Evolutionary conservation across 2,329 filamentous ascomycete genomes (phyloP), one percentile per base, ranked within the genome.

Genomic region (Xylaria arbuscula): DNA sequence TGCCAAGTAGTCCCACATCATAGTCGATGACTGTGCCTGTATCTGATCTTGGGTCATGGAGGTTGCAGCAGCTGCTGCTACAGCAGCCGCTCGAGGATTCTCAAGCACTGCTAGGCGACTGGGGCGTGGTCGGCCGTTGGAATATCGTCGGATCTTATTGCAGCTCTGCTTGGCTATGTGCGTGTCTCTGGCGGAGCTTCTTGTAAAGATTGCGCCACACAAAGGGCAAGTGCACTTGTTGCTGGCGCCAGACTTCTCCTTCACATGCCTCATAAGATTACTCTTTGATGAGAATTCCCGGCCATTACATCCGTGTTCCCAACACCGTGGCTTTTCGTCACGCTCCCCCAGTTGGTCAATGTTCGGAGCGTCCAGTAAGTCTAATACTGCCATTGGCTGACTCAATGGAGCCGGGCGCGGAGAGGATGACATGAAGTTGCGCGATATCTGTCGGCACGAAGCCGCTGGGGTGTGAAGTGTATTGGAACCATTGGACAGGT

Each of bases 101-200:
- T 72, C 73, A 54, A 76, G 63, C 38, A 75, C 65, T 34, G 74
- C 74, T 56, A 76, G 67, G 32, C 74, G 73, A 51, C 73, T 75
- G 62, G 74, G 74, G 56, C 74, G 72, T 51, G 73, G 74, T 51
- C 74, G 72, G 34, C 74, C 74, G 45, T 76, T 76, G 54, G 74
- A 76, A 66, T 76, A 76, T 66, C 74, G 72, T 56, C 74, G 72
- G 51, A 76, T 76, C 50, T 74, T 72, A 56, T 76, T 74, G 70
- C 74, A 76, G 71, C 74, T 76, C 63, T 74, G 72, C 62, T 76
- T 76, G 57, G 74, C 74, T 34, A 76, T 62, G 45, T 76, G 74
- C 13, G 74, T 76, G 60, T 76, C 74, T 54, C 74, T 71, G 3
- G 74, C 74, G 19, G 74, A 75, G 59, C 73, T 75, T 11, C 74